A percentile compares a stretch with the other conserved stretches of the same genome.
Evolutionary conservation across 345 rosid genomes (phyloP).

Genomic region (Punica granatum): DNA sequence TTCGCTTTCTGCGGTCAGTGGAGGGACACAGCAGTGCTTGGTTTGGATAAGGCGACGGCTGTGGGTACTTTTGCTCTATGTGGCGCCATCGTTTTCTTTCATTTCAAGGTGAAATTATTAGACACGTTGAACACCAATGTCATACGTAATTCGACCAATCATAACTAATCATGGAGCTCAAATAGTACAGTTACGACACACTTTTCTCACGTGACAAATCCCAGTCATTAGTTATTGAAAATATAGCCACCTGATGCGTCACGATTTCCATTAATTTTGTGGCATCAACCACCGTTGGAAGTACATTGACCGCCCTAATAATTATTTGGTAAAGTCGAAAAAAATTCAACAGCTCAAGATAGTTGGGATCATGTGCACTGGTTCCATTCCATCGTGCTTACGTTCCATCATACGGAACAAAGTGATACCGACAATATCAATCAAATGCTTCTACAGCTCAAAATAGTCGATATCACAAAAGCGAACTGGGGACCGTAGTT

Average conservation of each 20-base stretch:
- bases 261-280: no score
- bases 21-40: neutral
- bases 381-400: neutral
- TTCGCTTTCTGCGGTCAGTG: conserved; percentile 4
- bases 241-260: no score
- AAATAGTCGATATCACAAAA: neutral
- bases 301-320: no score
- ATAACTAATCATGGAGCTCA: no score
- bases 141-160: neutral
- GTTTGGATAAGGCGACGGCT: neutral
- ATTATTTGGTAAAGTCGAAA: no score
- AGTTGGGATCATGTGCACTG: neutral
- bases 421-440: neutral
- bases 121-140: neutral
- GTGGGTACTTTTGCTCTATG: neutral
- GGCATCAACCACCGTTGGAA: no score
- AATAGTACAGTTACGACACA: no score
- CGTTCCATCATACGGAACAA: neutral
- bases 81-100: neutral
- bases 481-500: neutral
- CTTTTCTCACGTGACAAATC: no score
- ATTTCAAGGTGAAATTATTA: neutral
- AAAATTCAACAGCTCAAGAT: no score
- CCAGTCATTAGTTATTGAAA: no score
- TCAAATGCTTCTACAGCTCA: neutral